Base-by-base conservation (phyloP, 352 stramenopile species). In the Globisporangium ultimum region DNA sequence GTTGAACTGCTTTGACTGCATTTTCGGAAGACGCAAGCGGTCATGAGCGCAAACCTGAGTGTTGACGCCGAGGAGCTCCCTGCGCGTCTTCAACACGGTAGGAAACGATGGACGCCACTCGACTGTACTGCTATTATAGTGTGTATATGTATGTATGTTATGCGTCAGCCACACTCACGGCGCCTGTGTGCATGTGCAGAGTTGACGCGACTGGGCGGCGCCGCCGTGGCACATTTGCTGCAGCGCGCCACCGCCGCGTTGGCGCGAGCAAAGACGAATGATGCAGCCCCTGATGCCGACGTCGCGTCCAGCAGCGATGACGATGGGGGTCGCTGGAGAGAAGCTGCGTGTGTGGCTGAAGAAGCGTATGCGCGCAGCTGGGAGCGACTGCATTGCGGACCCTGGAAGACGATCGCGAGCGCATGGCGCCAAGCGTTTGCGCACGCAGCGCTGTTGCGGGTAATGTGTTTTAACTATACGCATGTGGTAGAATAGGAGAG, bases 361-460 rank as follows among this genome's bases (percentile, higher is more conserved):
- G 70, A 73, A 8, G 78, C 72, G 6, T 88, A 89, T 65, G 73
- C 81, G 24, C 77, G 77, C 32, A 74, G 73, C 54, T 94, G 82
- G 82, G 82, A 94, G 60, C 71, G 73, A 12, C 60, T 94, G 48
- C 84, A 94, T 66, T 85, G 76, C 46, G 84, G 79, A 4, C 78
- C 63, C 58, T 94, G 84, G 84, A 89, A 90, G 53, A 67, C 63
- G 41, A 64, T 94, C 10, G 53, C 63, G 10, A 43, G 61, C 8
- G 70, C 78, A 48, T 94, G 80, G 82, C 75, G 80, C 5, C 58
- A 85, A 48, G 69, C 77, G 24, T 94, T 91, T 58, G 84, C 72
- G 1, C 47, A 66, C 34, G 80, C 84, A 9, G 71, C 70, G 22
- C 55, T 90, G 20, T 38, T 92, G 38, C 71, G 82, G 45, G 84